Conservation (phyloP, 2,329 filamentous ascomycete species). For the Colletotrichum magnum region DNA sequence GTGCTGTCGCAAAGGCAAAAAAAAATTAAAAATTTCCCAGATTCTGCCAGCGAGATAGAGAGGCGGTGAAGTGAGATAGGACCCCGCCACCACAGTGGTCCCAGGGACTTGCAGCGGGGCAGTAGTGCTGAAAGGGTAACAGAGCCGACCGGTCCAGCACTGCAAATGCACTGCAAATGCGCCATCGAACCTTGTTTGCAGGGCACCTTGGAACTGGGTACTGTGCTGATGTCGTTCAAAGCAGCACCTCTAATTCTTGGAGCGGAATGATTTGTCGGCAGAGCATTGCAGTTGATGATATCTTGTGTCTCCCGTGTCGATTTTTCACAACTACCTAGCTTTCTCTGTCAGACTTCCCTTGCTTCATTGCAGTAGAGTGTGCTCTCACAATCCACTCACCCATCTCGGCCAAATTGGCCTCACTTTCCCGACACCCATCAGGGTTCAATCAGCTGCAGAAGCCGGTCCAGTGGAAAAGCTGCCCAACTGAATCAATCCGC, state of each 20-base stretch:
- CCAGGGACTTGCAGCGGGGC: constrained; percentile 24
- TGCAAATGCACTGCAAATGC: constrained; percentile 11
- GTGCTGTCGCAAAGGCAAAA: constrained; percentile 44
- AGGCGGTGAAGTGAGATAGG: constrained; percentile 31
- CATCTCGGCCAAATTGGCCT: too few species aligned
- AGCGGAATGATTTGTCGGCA: neutral
- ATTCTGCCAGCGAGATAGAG: constrained; percentile 39
- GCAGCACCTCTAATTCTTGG: neutral
- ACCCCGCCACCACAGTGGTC: constrained; percentile 26
- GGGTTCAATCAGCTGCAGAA: too few species aligned
- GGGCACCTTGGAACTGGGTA: neutral
- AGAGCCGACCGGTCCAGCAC: constrained; percentile 16
- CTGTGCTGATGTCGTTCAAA: neutral
- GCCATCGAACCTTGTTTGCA: constrained; percentile 18
- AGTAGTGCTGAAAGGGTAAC: constrained; percentile 8
- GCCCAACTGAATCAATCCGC: too few species aligned
- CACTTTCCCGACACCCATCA: too few species aligned
- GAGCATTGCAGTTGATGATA: neutral
- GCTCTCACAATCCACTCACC: too few species aligned
- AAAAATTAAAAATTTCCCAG: constrained; percentile 46
- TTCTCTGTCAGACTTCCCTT: too few species aligned
- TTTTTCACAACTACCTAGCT: neutral
- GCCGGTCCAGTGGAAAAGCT: too few species aligned
- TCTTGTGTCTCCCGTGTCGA: neutral
- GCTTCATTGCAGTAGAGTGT: too few species aligned